Evolutionary conservation across 495 filamentous ascomycete species (phyloP), one percentile per base, ranked within the genome.

Genomic region (Penicillium tannophilum): DNA sequence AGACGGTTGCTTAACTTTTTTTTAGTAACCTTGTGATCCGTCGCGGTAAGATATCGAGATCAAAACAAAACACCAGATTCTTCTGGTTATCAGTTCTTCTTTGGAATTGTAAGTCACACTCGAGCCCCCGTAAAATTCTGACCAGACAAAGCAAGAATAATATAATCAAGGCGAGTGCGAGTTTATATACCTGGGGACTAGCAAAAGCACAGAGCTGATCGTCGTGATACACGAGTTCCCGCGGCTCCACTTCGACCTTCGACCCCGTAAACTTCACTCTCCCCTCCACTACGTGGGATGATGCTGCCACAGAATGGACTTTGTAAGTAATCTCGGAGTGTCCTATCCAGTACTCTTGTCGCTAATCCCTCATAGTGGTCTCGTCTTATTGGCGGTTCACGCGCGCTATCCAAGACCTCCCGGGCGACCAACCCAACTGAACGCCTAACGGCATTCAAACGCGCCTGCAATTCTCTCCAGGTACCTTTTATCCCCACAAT

Each of bases 371-470:
- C 54, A 39, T 64, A 95, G 90, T 95, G 90, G 88, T 91, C 90
- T 76, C 88, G 93, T 75, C 83, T 97, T 65, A 86, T 96, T 75
- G 92, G 91, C 70, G 90, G 91, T 68, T 88, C 86, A 61, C 84
- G 85, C 66, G 82, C 85, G 52, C 82, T 83, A 73, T 83, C 73
- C 54, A 84, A 82, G 73, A 83, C 84, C 72, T 79, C 84, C 61
- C 77, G 84, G 46, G 79, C 86, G 36, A 87, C 87, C 64, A 88
- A 91, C 67, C 91, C 93, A 36, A 87, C 91, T 58, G 86, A 93
- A 70, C 90, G 95, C 63, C 85, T 96, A 68, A 86, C 88, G 63
- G 88, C 89, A 56, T 98, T 97, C 77, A 94, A 93, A 77, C 87
- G 90, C 68, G 84, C 89, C 63, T 96, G 93, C 75, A 86, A 89